Evolutionary conservation across 2,329 filamentous ascomycete species (phyloP).

Genomic region (Cladosporium sp.): DNA sequence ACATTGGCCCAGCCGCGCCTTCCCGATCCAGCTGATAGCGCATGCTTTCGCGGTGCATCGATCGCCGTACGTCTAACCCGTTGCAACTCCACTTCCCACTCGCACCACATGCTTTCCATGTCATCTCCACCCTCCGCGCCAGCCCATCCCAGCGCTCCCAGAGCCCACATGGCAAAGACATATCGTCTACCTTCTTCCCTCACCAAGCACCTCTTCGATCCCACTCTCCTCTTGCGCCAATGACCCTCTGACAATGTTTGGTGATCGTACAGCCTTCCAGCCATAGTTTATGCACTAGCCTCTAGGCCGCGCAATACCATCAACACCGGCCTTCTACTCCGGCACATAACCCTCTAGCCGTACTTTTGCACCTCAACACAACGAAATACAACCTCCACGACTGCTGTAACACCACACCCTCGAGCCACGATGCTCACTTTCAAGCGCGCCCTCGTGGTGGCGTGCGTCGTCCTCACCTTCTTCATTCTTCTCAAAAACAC

Average conservation of each 20-base stretch:
- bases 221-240: not conserved
- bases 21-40: constrained; percentile 11
- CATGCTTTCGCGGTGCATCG: constrained; percentile 8
- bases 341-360: not conserved
- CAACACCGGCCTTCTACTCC: not conserved
- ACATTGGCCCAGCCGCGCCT: constrained; percentile 1
- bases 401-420: not conserved
- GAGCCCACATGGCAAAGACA: not conserved
- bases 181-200: not conserved
- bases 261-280: not conserved
- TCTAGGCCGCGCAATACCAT: not conserved
- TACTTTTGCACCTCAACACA: not conserved
- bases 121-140: not conserved
- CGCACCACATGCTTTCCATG: not conserved
- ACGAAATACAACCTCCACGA: not conserved
- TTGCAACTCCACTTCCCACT: constrained; percentile 8
- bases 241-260: not conserved
- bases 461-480: constrained; percentile 64
- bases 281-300: not conserved
- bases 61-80: constrained; percentile 8
- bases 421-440: constrained; percentile 65
- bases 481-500: constrained; percentile 66
- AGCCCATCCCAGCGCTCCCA: not conserved
- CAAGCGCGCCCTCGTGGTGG: constrained; percentile 68
- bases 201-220: not conserved